These are phyloP conservation scores for Pinus albicaulis DNA, from an alignment of 75 land plant species.

Conservation along the genomic window DNA sequence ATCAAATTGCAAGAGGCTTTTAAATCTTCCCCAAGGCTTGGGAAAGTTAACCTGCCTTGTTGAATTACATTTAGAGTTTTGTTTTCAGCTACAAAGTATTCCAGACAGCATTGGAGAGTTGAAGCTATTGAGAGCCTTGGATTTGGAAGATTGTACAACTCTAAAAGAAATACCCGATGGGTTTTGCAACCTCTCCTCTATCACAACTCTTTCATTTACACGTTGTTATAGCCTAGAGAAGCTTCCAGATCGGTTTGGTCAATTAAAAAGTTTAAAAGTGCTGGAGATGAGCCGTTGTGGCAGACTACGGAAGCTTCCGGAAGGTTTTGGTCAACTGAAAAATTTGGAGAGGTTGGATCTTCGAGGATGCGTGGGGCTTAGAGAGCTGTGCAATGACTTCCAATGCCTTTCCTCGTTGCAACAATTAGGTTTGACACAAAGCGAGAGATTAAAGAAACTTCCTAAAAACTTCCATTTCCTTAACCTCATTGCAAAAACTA, in stretches of 20 bases:
- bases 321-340: background rate
- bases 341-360: background rate
- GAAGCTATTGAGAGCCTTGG: no score
- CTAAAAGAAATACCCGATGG: no score
- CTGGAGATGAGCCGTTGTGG: background rate
- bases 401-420: no score
- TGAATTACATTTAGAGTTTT: background rate
- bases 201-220: background rate
- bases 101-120: background rate
- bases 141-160: fast-evolving
- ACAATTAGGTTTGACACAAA: no score
- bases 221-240: background rate
- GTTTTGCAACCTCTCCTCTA: no score
- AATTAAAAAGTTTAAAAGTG: background rate
- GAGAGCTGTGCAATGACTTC: no score
- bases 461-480: background rate
- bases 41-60: background rate
- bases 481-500: background rate
- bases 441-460: no score
- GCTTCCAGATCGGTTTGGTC: background rate
- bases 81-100: background rate
- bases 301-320: background rate
- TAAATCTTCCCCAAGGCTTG: background rate
- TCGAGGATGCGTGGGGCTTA: background rate
- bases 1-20: background rate